Base-by-base conservation (phyloP, 1,284 basidiomycete genomes). In the Anthracocystis panici-leucophaei region DNA sequence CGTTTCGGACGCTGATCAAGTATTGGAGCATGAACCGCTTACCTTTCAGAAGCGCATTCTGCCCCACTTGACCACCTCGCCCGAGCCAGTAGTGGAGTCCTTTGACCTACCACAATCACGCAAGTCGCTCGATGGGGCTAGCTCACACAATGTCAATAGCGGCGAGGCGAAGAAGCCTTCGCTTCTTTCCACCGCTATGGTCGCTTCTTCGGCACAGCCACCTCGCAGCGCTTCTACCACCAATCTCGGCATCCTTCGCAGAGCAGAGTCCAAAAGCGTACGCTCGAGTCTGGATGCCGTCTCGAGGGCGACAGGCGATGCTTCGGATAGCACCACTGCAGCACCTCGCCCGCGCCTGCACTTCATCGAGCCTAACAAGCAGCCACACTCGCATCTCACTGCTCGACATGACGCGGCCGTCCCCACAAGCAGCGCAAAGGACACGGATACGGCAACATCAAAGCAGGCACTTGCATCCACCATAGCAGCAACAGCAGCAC, bases 21-120 rank as follows among this genome's bases (percentile, higher is more conserved):
- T 10, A 14, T 11, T 29, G 9, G 46, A 69, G n/a, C 55, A 48
- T 23, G 41, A 27, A 14, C 72, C 72, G 4, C 51, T 75, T 25
- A 60, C 29, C 4, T 75, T 75, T 18, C 49, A 56, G n/a, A 75
- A 70, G 58, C 72, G 72, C 60, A 51, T 52, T n/a, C 53, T 66
- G n/a, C 46, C 58, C 21, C 53, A 49, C 20, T 31, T 69, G 16
- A 69, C 71, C 10, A 65, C 71, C 2, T 74, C 65, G 31, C 71
- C 71, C n/a, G 65, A 69, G 25, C 33, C 71, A 38, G 56, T 40
- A 16, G 29, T 45, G 5, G 58, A 59, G 10, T 52, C 56, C 0
- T 69, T 75, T 42, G 50, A 57, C 18, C 55, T 54, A 3, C 40
- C 68, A 23, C 46, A 3, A 10, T 27, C 57, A 5, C 59, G 41